phyloP scores from a whole-genome alignment of 495 filamentous ascomycete species.

The Talaromyces stipitatus region DNA sequence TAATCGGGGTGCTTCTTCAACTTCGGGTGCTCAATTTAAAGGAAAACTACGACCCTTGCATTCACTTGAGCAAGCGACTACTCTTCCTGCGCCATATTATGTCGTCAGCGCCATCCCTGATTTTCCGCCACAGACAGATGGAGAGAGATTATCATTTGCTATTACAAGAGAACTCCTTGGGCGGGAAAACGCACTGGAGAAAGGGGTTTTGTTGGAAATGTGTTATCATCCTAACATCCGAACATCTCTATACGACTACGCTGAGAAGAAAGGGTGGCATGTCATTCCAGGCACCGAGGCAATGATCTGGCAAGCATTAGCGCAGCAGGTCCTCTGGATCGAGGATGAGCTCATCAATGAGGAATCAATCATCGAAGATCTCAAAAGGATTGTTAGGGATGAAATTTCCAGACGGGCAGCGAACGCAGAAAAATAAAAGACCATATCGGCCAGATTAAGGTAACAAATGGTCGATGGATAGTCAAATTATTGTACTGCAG shows the following conservation, averaged over 20 bases:
- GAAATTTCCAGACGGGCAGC: background rate
- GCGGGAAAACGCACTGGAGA: background rate
- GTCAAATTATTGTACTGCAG: too few species aligned
- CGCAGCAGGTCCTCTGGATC: background rate
- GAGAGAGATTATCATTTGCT: background rate
- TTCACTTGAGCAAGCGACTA: background rate
- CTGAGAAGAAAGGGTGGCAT: background rate
- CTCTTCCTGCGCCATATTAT: background rate
- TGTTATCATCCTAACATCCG: background rate
- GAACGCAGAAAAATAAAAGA: background rate
- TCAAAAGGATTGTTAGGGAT: background rate
- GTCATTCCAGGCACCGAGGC: background rate
- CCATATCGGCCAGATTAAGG: too few species aligned
- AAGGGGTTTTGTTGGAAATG: constrained; percentile 4
- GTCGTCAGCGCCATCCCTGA: constrained; percentile 2
- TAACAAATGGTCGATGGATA: too few species aligned
- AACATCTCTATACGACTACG: background rate
- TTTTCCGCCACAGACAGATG: background rate
- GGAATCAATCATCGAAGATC: background rate
- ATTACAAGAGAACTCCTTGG: constrained; percentile 1
- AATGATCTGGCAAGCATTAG: constrained; percentile 3
- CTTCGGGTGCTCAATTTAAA: background rate
- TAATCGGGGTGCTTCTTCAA: background rate
- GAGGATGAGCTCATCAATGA: constrained; percentile 1
- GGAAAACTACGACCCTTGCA: background rate